Base-by-base conservation (phyloP, 257 asterid genomes). In the Linderniella brevidens region DNA sequence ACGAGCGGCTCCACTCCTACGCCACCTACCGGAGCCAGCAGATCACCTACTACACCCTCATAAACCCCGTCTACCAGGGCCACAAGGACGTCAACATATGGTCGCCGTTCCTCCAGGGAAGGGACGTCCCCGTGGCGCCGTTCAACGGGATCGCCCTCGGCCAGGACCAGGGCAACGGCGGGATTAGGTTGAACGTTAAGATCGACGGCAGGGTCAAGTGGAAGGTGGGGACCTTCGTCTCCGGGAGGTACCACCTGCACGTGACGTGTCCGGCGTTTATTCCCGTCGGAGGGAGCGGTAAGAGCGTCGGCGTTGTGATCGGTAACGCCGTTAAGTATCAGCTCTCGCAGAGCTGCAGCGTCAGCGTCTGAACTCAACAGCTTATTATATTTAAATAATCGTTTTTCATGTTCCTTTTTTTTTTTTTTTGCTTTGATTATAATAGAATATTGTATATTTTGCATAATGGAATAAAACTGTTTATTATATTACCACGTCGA, bases 81-180 rank as follows among this genome's bases (percentile, higher is more conserved):
- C 88, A 72, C 64, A 76, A 80, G 47, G 95, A 76, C 44, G 48
- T 11, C 17, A 80, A 87, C 64, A 68, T 87, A 0, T 87, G 97
- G 97, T 83, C 95, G 0, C 97, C 97, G 0, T 88, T 84, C 17
- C 19, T 88, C 32, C 62, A 57, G 56, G 97, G 92, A 0, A 68
- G 43, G 38, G 51, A 48, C 62, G 92, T 88, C 37, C 97, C 97
- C 0, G 76, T 88, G 0, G 97, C 95, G 0, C 94, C 97, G 0
- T 88, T 64, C 63, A 78, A 80, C 57, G 90, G 90, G 14, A 13
- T 68, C 1, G 65, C 76, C 1, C 62, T 88, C 0, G 17, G 50
- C 9, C 68, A 61, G 58, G 95, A 75, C 35, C 72, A 76, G 54
- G 9, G 60, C 0, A 65, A 38, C 57, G 97, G 97, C 1, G 74